A percentile compares a stretch with the other conserved stretches of the same genome.
Conservation (phyloP, 352 stramenopile species). For the Phytophthora nicotianae region DNA sequence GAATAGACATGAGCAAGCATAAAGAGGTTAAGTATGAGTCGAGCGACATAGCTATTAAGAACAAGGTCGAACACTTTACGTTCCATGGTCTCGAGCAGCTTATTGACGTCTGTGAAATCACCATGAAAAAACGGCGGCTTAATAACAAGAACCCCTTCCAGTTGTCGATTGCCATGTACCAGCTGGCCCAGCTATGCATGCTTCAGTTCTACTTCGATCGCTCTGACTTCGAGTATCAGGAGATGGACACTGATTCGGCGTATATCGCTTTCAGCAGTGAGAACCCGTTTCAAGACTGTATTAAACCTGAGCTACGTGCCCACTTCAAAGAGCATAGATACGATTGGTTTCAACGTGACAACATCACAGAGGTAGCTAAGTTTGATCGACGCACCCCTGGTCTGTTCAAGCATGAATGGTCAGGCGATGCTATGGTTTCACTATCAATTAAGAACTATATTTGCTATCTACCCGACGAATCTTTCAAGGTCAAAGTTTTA, state of each 20-base stretch:
- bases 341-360: no score
- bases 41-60: conserved; percentile 1
- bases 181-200: conserved; percentile 11
- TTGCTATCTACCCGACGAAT: no score
- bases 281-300: conserved; percentile 7
- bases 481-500: no score
- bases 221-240: conserved; percentile 15
- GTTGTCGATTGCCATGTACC: conserved; percentile 6
- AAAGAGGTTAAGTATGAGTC: conserved; percentile 1
- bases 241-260: no score
- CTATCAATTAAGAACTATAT: no score
- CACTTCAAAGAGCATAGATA: conserved; percentile 12
- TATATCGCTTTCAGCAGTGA: no score
- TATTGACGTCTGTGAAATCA: neutral
- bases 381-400: conserved; percentile 3
- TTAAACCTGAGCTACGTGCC: conserved; percentile 11
- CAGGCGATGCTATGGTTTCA: conserved; percentile 6
- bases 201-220: conserved; percentile 20
- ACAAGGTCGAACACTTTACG: conserved; percentile 2
- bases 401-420: conserved; percentile 7
- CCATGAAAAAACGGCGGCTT: neutral
- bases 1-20: no score
- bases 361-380: no score
- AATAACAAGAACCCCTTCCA: conserved; percentile 2
- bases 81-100: conserved; percentile 2